Evolutionary conservation across 2,329 filamentous ascomycete species (phyloP), one percentile per base, ranked within the genome.

Genomic region (Cladosporium sp.): DNA sequence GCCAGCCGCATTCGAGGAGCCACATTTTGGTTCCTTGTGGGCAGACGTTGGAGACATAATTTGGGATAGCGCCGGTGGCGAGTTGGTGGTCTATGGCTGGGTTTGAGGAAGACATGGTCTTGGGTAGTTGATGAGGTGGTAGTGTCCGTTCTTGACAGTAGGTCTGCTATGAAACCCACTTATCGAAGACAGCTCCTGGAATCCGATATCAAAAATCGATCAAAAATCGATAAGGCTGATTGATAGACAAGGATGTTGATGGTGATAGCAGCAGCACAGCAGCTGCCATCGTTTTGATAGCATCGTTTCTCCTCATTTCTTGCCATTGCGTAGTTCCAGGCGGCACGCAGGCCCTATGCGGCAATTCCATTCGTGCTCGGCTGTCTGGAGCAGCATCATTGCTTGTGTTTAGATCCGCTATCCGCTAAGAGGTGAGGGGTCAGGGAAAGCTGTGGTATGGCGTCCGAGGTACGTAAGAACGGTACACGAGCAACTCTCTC

Each of bases 21-120:
- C 78, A 75, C 68, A 80, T 77, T 65, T 78, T 79, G 5, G 78
- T 80, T 6, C 78, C 78, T 11, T 66, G 61, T 0, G 77, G 77
- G 60, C 75, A 79, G 51, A 72, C 67, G 54, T 70, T 70, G 59
- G 66, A 67, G 56, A 72, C 64, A 58, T 70, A 64, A 54, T 64
- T 65, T 22, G 68, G 67, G n/a, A 73, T 66, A 22, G 70, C 68
- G 20, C 69, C 70, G 5, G 64, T 55, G 61, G 66, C 66, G 49
- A 72, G 61, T 58, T 72, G 70, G 28, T 59, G 45, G 61, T 70
- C 67, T 42, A 71, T 68, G 25, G 64, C 67, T 28, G 66, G 58
- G 47, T 43, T 43, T n/a, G 39, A 17, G 45, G 55, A 39, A 34
- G 55, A 38, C 55, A 58, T 58, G 37, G 59, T 60, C 25, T 30